These are phyloP conservation scores for Lipomyces anomalus DNA, from an alignment of 805 yeast genomes.

Conservation along the genomic window DNA sequence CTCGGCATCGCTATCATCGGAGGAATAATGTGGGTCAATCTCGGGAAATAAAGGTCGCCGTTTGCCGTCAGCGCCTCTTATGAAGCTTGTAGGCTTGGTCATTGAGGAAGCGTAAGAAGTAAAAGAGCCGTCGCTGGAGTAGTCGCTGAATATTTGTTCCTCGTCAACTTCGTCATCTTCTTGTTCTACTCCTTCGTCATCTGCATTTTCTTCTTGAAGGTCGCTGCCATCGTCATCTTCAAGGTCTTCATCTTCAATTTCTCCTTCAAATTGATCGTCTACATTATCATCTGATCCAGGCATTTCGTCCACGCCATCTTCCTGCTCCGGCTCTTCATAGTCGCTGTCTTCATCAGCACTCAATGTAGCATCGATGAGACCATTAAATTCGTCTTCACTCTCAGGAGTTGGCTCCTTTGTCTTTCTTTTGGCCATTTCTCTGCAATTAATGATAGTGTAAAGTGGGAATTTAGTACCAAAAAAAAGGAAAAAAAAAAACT, in stretches of 20 bases:
- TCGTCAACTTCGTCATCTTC: constrained; percentile 9
- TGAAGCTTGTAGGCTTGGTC: constrained; percentile 8
- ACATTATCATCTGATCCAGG: constrained; percentile 34
- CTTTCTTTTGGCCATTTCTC: neutral
- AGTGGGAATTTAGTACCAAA: too few relatives aligned
- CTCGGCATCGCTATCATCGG: constrained; percentile 82
- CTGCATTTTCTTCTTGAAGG: neutral
- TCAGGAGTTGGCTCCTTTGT: constrained; percentile 1
- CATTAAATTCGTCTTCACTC: constrained; percentile 26
- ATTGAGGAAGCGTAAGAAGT: constrained; percentile 12
- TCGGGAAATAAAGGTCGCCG: constrained; percentile 79
- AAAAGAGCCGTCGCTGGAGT: constrained; percentile 8
- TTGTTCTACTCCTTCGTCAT: constrained; percentile 9
- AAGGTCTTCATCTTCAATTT: constrained; percentile 28
- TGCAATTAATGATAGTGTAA: too few relatives aligned
- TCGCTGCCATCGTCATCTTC: constrained; percentile 3
- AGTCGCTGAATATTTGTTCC: constrained; percentile 12
- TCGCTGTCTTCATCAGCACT: constrained; percentile 17
- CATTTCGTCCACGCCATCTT: constrained; percentile 48
- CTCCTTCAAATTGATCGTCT: constrained; percentile 35
- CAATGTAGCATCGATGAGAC: constrained; percentile 19
- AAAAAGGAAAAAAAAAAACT: too few relatives aligned
- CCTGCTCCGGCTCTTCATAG: constrained; percentile 41
- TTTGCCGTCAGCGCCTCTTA: constrained; percentile 58
- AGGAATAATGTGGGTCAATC: constrained; percentile 82